Base-by-base conservation (phyloP, 305 asterid genomes). In the Fraxinus baroniana region DNA sequence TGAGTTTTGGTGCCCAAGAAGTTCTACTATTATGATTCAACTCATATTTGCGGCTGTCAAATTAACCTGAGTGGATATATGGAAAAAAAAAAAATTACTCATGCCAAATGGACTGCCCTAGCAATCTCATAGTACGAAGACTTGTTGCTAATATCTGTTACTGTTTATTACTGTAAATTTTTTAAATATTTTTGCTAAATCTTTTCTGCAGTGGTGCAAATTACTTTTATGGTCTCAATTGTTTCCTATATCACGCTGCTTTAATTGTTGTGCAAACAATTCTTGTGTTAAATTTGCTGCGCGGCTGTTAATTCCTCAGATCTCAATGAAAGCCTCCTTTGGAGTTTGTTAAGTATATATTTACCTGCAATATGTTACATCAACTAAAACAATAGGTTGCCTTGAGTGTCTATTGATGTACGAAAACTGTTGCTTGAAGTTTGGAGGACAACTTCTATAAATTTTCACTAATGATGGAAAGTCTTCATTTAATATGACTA, bases 11-110 rank as follows among this genome's bases (percentile, higher is more conserved):
- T 82, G 76, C 86, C 77, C 84, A 81, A 81, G 87, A 82, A 84
- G 80, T 78, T 78, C 82, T 86, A 82, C 92, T 86, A 89, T 89
- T 86, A 79, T 85, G 74, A 81, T 79, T 84, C 86, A 84, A 82
- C 87, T 84, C 78, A 64, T 86, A 76, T 68, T 80, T 46, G 39
- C 75, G 28, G 49, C 37, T 83, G 66, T 73, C 44, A 80, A 52
- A 66, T 78, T 77, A 71, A 37, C 76, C 60, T 78, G 52, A 30
- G 44, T 73, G 28, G 83, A 70, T 64, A 39, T 81, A 74, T 84
- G 83, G 46, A 46, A 82, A 74, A 39, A 44, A 39, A 44, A 77
- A 44, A 36, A 76, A 66, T 84, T 35, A 70, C 75, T 70, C 68
- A 37, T 76, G 79, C 62, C 46, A 83, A 52, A 17, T 74, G 70